Base-by-base conservation (phyloP, 371 early-diverging fungal species). In the Syncephalastrum monosporum region DNA sequence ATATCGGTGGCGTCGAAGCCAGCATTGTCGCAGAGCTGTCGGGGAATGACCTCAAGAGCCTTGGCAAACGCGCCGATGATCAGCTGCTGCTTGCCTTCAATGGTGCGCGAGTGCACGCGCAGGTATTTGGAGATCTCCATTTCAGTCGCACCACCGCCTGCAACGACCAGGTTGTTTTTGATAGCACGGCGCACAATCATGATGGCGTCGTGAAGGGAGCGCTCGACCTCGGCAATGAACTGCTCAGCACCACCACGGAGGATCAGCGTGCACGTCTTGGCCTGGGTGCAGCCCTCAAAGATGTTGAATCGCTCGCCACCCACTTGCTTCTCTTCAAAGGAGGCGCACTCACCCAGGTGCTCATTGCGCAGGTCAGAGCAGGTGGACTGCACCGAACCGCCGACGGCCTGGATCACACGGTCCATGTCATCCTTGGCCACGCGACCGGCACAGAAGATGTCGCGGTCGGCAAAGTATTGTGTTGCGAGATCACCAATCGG, bases 401-500 rank as follows among this genome's bases (percentile, higher is more conserved):
- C 99, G 24, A 96, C 97, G 50, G 98, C 98, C 71, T 92, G 86
- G 60, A 93, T 89, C 41, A 99, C 94, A 66, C 99, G 93, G 47
- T 84, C 82, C 66, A 99, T 78, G 70, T 99, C 99, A 55, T 92
- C 94, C 65, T 86, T 86, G 29, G 96, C 74, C 29, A 99, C 99
- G 68, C 99, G 92, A 43, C 99, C 99, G 48, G 99, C 99, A 75
- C 99, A 99, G 83, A 99, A 99, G 66, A 99, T 95, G 69, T 94
- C 92, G 53, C 99, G 90, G 72, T 97, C 99, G 59, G 99, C 99
- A 87, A 99, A 99, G 86, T 98, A 99, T 77, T 99, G 99, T 17
- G 99, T 99, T 41, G 99, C 99, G 65, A 99, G 84, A 76, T 99
- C 99, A 67, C 99, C 99, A 68, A 99, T 99, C 15, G 99, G 97